Evolutionary conservation across 2,329 filamentous ascomycete genomes (phyloP).

Genomic region (Pseudocercospora cruenta): DNA sequence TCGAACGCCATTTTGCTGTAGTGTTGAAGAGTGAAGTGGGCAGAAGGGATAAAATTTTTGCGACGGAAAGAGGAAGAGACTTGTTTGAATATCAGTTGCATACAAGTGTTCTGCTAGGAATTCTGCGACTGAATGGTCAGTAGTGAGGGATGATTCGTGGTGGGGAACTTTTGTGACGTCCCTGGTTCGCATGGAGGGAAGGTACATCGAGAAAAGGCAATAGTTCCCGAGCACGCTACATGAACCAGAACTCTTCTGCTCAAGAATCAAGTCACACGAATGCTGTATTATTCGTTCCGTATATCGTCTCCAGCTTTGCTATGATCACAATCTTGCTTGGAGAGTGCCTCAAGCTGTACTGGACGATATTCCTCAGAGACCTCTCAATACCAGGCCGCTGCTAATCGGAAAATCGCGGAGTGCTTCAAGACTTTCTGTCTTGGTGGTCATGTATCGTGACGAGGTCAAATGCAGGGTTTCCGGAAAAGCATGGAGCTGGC

Average conservation of each 20-base stretch:
- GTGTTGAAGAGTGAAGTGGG: neutral
- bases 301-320: neutral
- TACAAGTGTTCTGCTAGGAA: constrained; percentile 17
- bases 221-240: constrained; percentile 3
- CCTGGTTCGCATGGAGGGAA: constrained; percentile 1
- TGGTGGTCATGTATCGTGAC: neutral
- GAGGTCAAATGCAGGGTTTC: neutral
- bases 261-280: neutral
- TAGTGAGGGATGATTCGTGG: neutral
- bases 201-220: constrained; percentile 3
- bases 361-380: neutral
- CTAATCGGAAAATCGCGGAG: neutral
- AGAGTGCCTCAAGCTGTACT: neutral
- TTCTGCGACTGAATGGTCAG: constrained; percentile 10
- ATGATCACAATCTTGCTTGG: neutral
- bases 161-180: constrained; percentile 6
- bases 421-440: neutral
- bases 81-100: constrained; percentile 15
- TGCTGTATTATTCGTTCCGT: neutral
- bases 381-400: neutral
- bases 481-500: neutral
- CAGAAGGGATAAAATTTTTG: neutral
- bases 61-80: neutral
- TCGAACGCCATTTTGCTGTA: constrained; percentile 73
- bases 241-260: neutral